These are phyloP conservation scores for Aschersonia sp. DNA, from an alignment of 2,329 filamentous ascomycete species.

Conservation along the genomic window DNA sequence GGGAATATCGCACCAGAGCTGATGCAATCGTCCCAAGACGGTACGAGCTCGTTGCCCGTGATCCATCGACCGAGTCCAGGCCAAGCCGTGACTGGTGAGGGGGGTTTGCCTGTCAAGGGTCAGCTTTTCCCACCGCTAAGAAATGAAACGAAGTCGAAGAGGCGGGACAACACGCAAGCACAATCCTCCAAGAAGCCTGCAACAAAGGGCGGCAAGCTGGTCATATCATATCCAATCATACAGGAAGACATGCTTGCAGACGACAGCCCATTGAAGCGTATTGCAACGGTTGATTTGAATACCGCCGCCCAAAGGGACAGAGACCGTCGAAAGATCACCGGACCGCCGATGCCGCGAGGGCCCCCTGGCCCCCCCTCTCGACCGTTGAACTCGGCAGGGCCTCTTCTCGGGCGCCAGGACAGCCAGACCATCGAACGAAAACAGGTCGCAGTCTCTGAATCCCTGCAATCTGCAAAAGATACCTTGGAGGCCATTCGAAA, in stretches of 20 bases:
- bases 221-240: constrained; percentile 36
- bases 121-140: constrained; percentile 27
- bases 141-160: constrained; percentile 11
- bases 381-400: neutral
- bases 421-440: constrained; percentile 22
- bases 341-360: constrained; percentile 2
- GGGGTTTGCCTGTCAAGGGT: constrained; percentile 23
- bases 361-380: neutral
- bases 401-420: neutral
- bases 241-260: constrained; percentile 11
- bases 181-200: constrained; percentile 12
- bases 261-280: constrained; percentile 26
- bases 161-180: constrained; percentile 5
- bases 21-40: constrained; percentile 2
- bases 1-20: neutral
- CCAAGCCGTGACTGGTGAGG: constrained; percentile 20
- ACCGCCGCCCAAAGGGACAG: constrained; percentile 32
- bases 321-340: constrained; percentile 21
- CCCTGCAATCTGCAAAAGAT: constrained; percentile 1
- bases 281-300: constrained; percentile 33
- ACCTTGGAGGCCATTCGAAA: constrained; percentile 2
- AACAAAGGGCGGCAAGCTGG: constrained; percentile 21
- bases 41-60: constrained; percentile 16
- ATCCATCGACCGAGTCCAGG: constrained; percentile 22
- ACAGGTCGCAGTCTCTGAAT: constrained; percentile 11